These are phyloP conservation scores for Pseudocercospora macadamiae DNA, from an alignment of 2,329 filamentous ascomycete species.

Conservation along the genomic window DNA sequence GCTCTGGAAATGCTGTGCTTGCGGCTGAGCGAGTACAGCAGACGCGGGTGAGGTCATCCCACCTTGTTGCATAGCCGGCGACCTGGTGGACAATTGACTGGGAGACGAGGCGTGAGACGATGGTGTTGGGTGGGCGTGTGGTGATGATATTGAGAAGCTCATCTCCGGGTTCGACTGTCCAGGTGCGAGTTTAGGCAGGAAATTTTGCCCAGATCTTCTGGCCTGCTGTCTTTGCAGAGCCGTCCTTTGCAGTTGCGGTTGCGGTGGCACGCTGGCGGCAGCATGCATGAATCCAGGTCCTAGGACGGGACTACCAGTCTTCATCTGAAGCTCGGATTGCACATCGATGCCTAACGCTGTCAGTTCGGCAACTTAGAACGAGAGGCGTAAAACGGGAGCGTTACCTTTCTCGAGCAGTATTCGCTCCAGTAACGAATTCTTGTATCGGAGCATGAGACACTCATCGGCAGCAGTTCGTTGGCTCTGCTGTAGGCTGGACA, in stretches of 20 bases:
- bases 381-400: neutral
- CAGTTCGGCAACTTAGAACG: slow-evolving; percentile 9
- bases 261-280: slow-evolving; percentile 24
- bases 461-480: slow-evolving; percentile 94
- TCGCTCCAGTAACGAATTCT: slow-evolving; percentile 93
- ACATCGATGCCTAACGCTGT: slow-evolving; percentile 80
- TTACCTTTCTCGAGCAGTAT: slow-evolving; percentile 94
- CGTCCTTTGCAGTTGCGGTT: slow-evolving; percentile 71
- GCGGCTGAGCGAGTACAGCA: slow-evolving; percentile 58
- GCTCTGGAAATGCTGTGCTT: slow-evolving; percentile 48
- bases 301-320: slow-evolving; percentile 83
- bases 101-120: slow-evolving; percentile 77
- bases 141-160: slow-evolving; percentile 60
- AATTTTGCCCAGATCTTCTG: slow-evolving; percentile 38
- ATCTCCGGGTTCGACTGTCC: slow-evolving; percentile 45
- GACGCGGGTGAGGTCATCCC: slow-evolving; percentile 64
- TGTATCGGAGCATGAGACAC: slow-evolving; percentile 96
- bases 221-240: slow-evolving; percentile 73
- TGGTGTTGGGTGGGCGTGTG: slow-evolving; percentile 79
- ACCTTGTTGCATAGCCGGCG: slow-evolving; percentile 63
- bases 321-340: slow-evolving; percentile 89
- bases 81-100: slow-evolving; percentile 58
- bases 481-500: slow-evolving; percentile 89
- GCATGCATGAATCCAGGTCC: slow-evolving; percentile 64
- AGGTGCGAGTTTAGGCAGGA: slow-evolving; percentile 42